Conservation (phyloP, 805 yeast species). For the Candida stauntonica region DNA sequence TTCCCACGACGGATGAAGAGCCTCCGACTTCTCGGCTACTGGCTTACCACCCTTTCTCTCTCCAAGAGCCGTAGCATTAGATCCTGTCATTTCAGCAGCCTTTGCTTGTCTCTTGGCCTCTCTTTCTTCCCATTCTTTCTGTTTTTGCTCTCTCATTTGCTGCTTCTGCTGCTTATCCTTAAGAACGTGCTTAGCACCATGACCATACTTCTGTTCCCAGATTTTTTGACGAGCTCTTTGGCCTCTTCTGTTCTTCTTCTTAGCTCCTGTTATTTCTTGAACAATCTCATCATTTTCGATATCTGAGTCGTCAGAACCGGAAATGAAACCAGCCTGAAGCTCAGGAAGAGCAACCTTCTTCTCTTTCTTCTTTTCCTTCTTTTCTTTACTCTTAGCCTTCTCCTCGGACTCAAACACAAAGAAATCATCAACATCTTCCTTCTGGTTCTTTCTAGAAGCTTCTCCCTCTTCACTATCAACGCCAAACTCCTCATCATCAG, state of each 20-base stretch:
- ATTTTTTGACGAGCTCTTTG: constrained; percentile 95
- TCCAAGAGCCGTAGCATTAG: constrained; percentile 38
- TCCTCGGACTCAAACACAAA: constrained; percentile 28
- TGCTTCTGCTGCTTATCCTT: constrained; percentile 53
- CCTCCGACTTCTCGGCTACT: constrained; percentile 9
- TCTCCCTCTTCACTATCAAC: constrained; percentile 18
- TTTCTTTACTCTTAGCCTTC: constrained; percentile 30
- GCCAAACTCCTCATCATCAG: constrained; percentile 28
- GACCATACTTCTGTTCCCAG: constrained; percentile 91
- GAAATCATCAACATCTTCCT: constrained; percentile 33
- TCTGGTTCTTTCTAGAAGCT: constrained; percentile 9
- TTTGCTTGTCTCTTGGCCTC: constrained; percentile 52
- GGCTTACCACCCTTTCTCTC: constrained; percentile 23
- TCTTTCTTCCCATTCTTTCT: constrained; percentile 68
- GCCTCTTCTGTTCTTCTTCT: constrained; percentile 87
- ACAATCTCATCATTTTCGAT: constrained; percentile 49
- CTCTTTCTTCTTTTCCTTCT: constrained; percentile 20
- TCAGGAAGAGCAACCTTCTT: constrained; percentile 53
- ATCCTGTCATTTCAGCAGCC: constrained; percentile 38
- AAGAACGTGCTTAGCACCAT: constrained; percentile 75
- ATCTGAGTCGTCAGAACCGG: constrained; percentile 77
- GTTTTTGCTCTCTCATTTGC: constrained; percentile 55
- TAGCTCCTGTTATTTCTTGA: constrained; percentile 45
- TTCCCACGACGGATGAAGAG: constrained; percentile 95
- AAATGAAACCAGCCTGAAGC: constrained; percentile 73